Evolutionary conservation across 2,329 filamentous ascomycete species (phyloP), one percentile per base, ranked within the genome.

Genomic region (Trichoderma hamatum): DNA sequence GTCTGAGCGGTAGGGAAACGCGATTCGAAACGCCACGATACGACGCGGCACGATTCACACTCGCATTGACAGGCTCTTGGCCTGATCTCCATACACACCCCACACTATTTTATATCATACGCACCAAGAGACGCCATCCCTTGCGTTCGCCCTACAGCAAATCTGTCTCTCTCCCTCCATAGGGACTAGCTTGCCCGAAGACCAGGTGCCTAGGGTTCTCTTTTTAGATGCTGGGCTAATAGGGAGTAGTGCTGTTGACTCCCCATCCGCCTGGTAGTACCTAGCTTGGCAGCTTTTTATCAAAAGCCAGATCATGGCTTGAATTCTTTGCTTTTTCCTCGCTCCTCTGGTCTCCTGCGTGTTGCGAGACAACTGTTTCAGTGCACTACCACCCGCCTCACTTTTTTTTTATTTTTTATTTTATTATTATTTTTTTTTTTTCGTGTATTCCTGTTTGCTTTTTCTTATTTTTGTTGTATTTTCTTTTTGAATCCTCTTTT

Each of bases 281-380:
- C n/a, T n/a, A n/a, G 60, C 60, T 63, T 63, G 60, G 60, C 46
- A 36, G 34, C 30, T 21, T 36, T 43, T 52, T n/a, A n/a, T 64
- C 49, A 32, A 49, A 30, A 32, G 39, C 52, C 28, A 60, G 30
- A 58, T 62, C 34, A 69, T 26, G 34, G 36, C 49, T 62, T 69
- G 49, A 62, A 16, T 51, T 66, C 56, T 32, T 46, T 67, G 56
- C 61, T 58, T 24, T 30, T 58, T 30, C 14, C 43, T 32, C 21
- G 52, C 26, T 56, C 16, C 14, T 58, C 62, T 19, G n/a, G 10
- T 13, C 26, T 46, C 21, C 49, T 46, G 39, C 43, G 56, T 69
- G 39, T 34, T 55, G 55, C 36, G 24, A 60, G 52, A 64, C 59
- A 34, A 21, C n/a, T 69, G 61, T 60, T 63, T 65, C 61, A 69